Conservation (phyloP, 768 basidiomycete genomes). For the Neoboletus brunneissimus region DNA sequence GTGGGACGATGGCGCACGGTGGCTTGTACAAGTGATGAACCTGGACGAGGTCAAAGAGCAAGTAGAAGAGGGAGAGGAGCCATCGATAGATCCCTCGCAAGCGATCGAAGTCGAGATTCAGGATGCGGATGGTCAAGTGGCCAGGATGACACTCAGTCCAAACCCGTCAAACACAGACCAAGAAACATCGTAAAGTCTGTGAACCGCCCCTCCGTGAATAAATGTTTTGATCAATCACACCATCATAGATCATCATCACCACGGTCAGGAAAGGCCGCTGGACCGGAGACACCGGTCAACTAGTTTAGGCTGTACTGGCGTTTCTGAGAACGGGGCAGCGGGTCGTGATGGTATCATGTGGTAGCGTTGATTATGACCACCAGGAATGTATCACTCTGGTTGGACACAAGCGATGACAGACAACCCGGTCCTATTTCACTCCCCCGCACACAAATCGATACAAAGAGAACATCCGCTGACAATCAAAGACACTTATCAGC, state of each 20-base stretch:
- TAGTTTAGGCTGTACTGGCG: not conserved
- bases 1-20: constrained; percentile 82
- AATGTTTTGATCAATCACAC: not conserved
- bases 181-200: not conserved
- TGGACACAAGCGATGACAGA: not conserved
- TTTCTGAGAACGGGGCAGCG: too few species aligned
- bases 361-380: not conserved
- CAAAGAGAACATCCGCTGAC: not conserved
- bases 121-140: constrained; percentile 67
- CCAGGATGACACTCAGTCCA: constrained; percentile 52
- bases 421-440: not conserved
- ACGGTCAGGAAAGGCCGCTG: too few species aligned
- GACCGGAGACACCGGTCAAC: too few species aligned
- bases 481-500: not conserved
- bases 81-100: constrained; percentile 31
- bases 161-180: not conserved
- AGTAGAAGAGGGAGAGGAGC: constrained; percentile 27
- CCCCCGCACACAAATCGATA: constrained; percentile 16
- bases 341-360: too few species aligned
- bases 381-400: not conserved
- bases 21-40: constrained; percentile 80
- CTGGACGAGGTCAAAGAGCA: constrained; percentile 50
- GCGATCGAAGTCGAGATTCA: constrained; percentile 68
- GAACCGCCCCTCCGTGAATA: not conserved
- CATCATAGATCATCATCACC: not conserved